These are phyloP conservation scores for Solanum ossicruentum DNA, from an alignment of 257 asterid species.

Conservation along the genomic window DNA sequence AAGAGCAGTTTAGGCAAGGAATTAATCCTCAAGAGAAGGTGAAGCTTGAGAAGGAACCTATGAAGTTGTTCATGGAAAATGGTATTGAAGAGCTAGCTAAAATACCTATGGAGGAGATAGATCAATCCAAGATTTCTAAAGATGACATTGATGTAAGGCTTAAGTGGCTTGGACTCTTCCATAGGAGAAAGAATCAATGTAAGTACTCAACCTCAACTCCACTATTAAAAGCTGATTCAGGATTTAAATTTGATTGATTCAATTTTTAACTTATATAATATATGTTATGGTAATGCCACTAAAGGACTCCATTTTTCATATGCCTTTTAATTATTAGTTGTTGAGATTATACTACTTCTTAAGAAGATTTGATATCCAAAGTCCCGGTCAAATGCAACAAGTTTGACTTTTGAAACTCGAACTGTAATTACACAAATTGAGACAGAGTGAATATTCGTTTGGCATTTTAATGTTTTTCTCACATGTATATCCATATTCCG, in stretches of 20 bases:
- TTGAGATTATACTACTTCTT: background rate
- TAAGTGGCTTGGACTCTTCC: constrained; percentile 97
- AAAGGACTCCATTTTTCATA: background rate
- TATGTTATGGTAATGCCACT: background rate
- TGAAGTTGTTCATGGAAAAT: constrained; percentile 79
- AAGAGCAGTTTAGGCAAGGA: constrained; percentile 73
- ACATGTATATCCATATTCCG: background rate
- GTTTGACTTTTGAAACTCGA: background rate
- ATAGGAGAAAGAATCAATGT: constrained; percentile 87
- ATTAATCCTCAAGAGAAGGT: constrained; percentile 79
- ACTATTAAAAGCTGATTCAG: background rate
- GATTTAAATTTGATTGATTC: background rate
- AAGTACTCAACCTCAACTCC: constrained; percentile 5
- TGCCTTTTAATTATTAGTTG: background rate
- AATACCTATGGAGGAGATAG: constrained; percentile 62
- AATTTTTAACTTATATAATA: background rate
- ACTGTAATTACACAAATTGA: background rate
- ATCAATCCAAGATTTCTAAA: constrained; percentile 49
- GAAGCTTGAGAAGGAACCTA: constrained; percentile 82
- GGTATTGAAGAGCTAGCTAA: constrained; percentile 60
- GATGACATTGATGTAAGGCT: constrained; percentile 88
- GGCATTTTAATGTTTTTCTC: background rate
- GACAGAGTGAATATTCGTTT: background rate
- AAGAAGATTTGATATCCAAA: background rate
- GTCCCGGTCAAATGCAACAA: background rate